A percentile compares a stretch with the other conserved stretches of the same genome.
These are phyloP conservation scores for Hibiscus tridactylites DNA, from an alignment of 345 rosid species.

Conservation along the genomic window DNA sequence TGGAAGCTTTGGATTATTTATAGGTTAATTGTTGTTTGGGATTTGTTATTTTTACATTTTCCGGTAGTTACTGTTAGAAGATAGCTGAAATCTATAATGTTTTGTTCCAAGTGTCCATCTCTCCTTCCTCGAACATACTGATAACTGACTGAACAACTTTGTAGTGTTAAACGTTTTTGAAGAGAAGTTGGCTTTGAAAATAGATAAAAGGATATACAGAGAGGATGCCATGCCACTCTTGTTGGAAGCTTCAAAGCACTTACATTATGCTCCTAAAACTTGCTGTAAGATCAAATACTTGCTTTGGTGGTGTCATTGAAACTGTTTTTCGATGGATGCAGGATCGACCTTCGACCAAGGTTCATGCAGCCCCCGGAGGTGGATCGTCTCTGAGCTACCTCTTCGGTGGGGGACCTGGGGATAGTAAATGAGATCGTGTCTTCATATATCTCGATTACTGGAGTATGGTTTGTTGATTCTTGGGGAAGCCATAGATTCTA, in stretches of 20 bases:
- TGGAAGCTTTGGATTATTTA: background rate
- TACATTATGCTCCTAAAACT: background rate
- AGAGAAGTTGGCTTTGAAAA: background rate
- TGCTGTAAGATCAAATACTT: background rate
- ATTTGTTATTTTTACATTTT: background rate
- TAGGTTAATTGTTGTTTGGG: background rate
- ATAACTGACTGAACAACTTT: background rate
- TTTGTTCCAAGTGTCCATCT: background rate
- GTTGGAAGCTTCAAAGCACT: background rate
- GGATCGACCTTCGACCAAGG: slow-evolving; percentile 46
- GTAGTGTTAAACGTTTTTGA: background rate
- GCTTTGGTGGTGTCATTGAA: background rate
- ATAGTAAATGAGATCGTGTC: slow-evolving; percentile 21
- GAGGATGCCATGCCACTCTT: background rate
- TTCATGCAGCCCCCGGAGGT: slow-evolving; percentile 41
- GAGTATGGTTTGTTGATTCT: slow-evolving; percentile 20
- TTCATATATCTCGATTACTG: background rate
- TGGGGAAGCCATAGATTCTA: slow-evolving; percentile 17
- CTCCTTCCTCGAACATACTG: background rate
- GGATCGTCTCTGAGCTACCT: slow-evolving; percentile 39
- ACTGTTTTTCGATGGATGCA: slow-evolving; percentile 11
- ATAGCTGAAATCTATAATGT: background rate
- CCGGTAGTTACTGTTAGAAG: background rate
- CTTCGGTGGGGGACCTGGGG: slow-evolving; percentile 24
- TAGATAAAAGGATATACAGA: background rate